Evolutionary conservation across 2,329 filamentous ascomycete genomes (phyloP).

Genomic region (Aspergillus tanneri): DNA sequence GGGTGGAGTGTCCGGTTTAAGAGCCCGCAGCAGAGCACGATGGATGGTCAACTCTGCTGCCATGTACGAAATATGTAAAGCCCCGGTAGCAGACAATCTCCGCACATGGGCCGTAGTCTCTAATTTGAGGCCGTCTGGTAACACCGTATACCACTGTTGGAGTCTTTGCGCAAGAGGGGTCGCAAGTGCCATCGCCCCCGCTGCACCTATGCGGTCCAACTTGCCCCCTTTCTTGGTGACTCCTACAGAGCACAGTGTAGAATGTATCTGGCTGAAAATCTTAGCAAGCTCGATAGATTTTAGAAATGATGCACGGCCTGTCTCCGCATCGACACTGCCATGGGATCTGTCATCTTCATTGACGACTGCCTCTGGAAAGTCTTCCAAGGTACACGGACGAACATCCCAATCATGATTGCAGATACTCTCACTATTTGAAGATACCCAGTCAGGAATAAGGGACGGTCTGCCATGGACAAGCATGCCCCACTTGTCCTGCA

Average conservation of each 20-base stretch:
- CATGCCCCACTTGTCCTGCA: slow-evolving; percentile 56
- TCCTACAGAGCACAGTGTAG: slow-evolving; percentile 12
- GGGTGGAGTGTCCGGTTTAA: slow-evolving; percentile 11
- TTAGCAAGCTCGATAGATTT: slow-evolving; percentile 14
- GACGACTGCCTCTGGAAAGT: slow-evolving; percentile 42
- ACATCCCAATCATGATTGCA: slow-evolving; percentile 57
- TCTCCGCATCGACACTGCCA: slow-evolving; percentile 6
- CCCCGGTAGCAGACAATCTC: slow-evolving; percentile 12
- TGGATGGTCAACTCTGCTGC: slow-evolving; percentile 15
- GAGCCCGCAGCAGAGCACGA: slow-evolving; percentile 13
- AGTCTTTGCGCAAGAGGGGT: slow-evolving; percentile 12
- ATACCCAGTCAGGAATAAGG: slow-evolving; percentile 42
- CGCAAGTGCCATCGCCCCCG: slow-evolving; percentile 8
- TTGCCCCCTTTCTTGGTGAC: slow-evolving; percentile 11
- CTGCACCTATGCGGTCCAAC: slow-evolving; percentile 10
- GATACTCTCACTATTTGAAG: slow-evolving; percentile 1
- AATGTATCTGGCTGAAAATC: slow-evolving; percentile 13
- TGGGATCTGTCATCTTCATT: slow-evolving; percentile 22
- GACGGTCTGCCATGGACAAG: slow-evolving; percentile 58
- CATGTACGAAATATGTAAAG: slow-evolving; percentile 10
- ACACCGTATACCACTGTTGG: slow-evolving; percentile 11
- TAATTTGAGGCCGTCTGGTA: slow-evolving; percentile 11
- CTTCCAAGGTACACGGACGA: slow-evolving; percentile 42
- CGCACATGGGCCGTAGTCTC: slow-evolving; percentile 7
- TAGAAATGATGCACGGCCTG: slow-evolving; percentile 10